These are phyloP conservation scores for Solanum aculeatissimum DNA, from an alignment of 305 asterid genomes.

Conservation along the genomic window DNA sequence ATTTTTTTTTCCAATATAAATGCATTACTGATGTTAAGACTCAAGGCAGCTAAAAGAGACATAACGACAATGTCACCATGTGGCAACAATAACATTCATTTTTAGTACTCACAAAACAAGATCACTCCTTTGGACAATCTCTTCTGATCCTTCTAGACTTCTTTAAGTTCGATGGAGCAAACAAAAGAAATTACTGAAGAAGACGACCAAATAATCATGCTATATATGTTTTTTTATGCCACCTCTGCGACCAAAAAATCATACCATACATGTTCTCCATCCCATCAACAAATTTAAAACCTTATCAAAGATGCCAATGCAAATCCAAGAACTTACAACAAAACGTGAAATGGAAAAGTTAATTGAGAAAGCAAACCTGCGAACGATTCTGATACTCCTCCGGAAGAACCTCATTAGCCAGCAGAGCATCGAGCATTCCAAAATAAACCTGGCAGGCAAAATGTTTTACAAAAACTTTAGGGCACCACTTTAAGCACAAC, in stretches of 20 bases:
- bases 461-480: not conserved
- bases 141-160: not conserved
- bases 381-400: slow-evolving; percentile 28
- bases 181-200: not conserved
- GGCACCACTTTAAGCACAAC: not conserved
- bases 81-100: not conserved
- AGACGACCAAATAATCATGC: not conserved
- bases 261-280: not conserved
- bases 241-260: not conserved
- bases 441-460: slow-evolving; percentile 24
- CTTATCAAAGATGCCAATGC: not conserved
- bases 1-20: not conserved
- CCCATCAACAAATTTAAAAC: not conserved
- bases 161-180: not conserved
- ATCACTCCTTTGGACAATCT: not conserved
- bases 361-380: slow-evolving; percentile 17
- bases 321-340: not conserved
- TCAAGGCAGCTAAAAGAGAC: not conserved
- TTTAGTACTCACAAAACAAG: not conserved
- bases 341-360: not conserved
- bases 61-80: not conserved
- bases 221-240: not conserved
- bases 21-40: not conserved
- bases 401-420: slow-evolving; percentile 39
- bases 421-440: slow-evolving; percentile 40